Percentiles rank a stretch among this genome's conserved stretches.
These are phyloP conservation scores for Perilla frutescens DNA, from an alignment of 257 asterid genomes.

Conservation along the genomic window DNA sequence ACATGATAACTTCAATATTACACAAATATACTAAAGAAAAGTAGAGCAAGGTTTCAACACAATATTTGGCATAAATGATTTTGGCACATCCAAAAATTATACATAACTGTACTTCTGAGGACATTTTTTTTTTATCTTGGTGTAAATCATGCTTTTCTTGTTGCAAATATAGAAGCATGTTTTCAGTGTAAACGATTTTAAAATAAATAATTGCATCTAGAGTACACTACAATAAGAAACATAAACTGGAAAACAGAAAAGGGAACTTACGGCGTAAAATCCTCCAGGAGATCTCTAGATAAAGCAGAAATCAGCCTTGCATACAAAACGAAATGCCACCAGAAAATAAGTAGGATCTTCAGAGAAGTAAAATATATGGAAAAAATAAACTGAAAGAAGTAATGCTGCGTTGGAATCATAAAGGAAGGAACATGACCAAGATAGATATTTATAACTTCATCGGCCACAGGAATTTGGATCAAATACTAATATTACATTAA, in stretches of 20 bases:
- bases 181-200: background rate
- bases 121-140: conserved; percentile 1
- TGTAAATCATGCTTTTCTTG: conserved; percentile 3
- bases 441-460: background rate
- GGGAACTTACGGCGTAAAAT: conserved; percentile 79
- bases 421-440: background rate
- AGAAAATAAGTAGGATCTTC: conserved; percentile 20
- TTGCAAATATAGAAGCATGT: conserved; percentile 7
- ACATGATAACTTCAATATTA: background rate
- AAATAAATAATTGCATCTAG: background rate
- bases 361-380: conserved; percentile 20
- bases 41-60: background rate
- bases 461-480: conserved; percentile 10
- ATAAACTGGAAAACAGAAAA: conserved; percentile 17
- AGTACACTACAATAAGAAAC: background rate
- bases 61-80: no score
- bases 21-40: background rate
- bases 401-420: conserved; percentile 18
- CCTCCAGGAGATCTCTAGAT: conserved; percentile 84
- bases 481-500: conserved; percentile 1
- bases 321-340: conserved; percentile 19
- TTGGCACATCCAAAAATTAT: background rate
- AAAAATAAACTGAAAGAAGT: background rate
- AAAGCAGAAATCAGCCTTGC: conserved; percentile 86
- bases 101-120: background rate